Evolutionary conservation across 192 early-diverging fungal species (phyloP), one percentile per base, ranked within the genome.

Genomic region (Fimicolochytrium jonesii): DNA sequence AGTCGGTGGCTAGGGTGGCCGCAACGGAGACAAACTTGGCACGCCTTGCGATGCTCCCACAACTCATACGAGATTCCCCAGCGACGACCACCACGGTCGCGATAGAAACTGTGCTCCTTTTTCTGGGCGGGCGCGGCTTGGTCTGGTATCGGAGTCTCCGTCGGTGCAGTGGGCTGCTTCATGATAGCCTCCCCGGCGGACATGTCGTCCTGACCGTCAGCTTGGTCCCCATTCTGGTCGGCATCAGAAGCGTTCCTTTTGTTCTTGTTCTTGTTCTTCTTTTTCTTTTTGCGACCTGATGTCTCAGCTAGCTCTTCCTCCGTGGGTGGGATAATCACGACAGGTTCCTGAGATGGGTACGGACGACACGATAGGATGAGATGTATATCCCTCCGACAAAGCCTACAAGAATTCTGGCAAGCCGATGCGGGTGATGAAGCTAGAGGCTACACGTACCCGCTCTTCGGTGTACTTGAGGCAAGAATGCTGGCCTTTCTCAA

Each of bases 1-100:
- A 64, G 13, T n/a, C 47, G 26, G 43, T 64, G 62, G 28, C 26
- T 32, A 15, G 50, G 51, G 33, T 64, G 62, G 9, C 62, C 62
- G 33, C 62, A 64, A 28, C 62, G 62, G 28, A 55, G 36, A 44
- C 62, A 64, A 6, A 64, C 41, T 6, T 28, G 13, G 17, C 53
- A n/a, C 13, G 17, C 34, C 51, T 36, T 37, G 18, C 62, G 62
- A 4, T 28, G 37, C 6, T 55, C 29, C 62, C 62, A 64, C 4
- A 20, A 15, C 15, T 37, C 42, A 17, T 13, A 15, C 2, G 43
- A 2, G 30, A 61, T 35, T 6, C 57, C 57, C 20, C 43, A 59
- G 22, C 25, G 13, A 20, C 48, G 26, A 15, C 48, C 5, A 26
- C 33, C 33, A 22, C 3, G 7, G 37, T 49, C 48, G 33, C 28